phyloP scores from a whole-genome alignment of 2,329 filamentous ascomycete species.

The Claviceps paspali region DNA sequence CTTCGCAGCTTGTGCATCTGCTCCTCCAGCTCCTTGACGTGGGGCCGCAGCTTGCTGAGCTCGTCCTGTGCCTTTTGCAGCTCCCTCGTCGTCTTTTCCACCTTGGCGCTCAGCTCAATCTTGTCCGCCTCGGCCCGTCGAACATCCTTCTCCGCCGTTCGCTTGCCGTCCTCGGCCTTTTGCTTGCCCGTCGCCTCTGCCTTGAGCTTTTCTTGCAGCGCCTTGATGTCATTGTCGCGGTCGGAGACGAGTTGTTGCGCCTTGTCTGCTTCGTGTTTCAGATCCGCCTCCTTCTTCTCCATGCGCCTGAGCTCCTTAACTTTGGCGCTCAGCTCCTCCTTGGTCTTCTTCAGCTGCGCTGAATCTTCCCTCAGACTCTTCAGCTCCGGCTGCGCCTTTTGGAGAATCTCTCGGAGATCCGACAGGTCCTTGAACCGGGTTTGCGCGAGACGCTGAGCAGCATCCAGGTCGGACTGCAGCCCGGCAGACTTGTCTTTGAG shows the following conservation, averaged over 20 bases:
- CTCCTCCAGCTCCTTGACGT: constrained; percentile 54
- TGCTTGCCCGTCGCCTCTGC: constrained; percentile 57
- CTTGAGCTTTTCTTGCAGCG: constrained; percentile 61
- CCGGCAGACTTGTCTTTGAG: constrained; percentile 54
- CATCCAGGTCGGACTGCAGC: constrained; percentile 69
- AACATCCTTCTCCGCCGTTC: constrained; percentile 59
- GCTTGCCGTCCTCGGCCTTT: constrained; percentile 65
- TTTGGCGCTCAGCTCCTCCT: constrained; percentile 53
- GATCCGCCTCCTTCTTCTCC: constrained; percentile 68
- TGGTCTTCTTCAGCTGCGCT: constrained; percentile 54
- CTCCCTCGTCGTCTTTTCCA: constrained; percentile 57
- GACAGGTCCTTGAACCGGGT: constrained; percentile 77
- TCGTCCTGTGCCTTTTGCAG: constrained; percentile 61
- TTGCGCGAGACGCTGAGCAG: constrained; percentile 74
- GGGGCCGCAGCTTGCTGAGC: constrained; percentile 46
- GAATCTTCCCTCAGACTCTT: constrained; percentile 65
- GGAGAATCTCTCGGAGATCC: constrained; percentile 62
- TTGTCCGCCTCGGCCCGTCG: constrained; percentile 66
- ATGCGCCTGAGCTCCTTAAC: constrained; percentile 52
- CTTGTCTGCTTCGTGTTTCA: constrained; percentile 56
- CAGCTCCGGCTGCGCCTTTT: constrained; percentile 77
- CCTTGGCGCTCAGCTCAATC: constrained; percentile 57
- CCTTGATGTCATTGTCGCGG: constrained; percentile 63
- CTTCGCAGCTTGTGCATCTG: constrained; percentile 52
- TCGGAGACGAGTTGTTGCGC: constrained; percentile 57